Percentiles rank a stretch among this genome's conserved stretches.
phyloP scores from a whole-genome alignment of 2,329 filamentous ascomycete genomes.

The Fusarium papillatum region DNA sequence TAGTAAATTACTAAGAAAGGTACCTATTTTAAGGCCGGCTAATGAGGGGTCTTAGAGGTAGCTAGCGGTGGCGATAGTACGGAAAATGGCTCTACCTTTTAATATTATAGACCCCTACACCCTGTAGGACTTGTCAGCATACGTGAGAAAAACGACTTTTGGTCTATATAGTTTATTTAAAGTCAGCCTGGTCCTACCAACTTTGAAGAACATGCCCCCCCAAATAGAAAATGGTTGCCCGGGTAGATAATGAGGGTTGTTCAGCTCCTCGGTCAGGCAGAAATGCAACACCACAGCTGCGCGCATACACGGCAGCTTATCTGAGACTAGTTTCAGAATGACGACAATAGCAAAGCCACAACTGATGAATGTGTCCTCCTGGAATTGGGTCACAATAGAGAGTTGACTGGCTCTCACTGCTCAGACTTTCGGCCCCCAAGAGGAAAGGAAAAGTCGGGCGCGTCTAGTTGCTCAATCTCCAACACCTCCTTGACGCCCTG shows the following conservation, averaged over 20 bases:
- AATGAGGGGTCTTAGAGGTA: too few species aligned
- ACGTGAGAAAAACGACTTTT: background rate
- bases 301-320: background rate
- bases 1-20: too few species aligned
- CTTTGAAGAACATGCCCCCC: background rate
- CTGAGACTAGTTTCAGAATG: background rate
- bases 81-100: too few species aligned
- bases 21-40: too few species aligned
- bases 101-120: too few species aligned
- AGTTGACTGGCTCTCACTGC: background rate
- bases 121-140: background rate
- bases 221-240: conserved; percentile 2
- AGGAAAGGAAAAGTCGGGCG: background rate
- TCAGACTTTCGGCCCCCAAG: background rate
- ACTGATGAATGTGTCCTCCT: background rate
- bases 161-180: background rate
- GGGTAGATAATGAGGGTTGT: background rate
- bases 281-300: background rate
- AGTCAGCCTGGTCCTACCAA: background rate
- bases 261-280: background rate
- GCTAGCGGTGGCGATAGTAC: too few species aligned
- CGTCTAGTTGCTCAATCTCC: conserved; percentile 10
- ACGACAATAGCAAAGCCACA: background rate
- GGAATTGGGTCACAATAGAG: background rate
- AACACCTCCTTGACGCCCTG: conserved; percentile 18